Percentiles rank a stretch among this genome's conserved stretches.
Evolutionary conservation across 164 flowering plant species (phyloP).

Genomic region (Brasenia schreberi): DNA sequence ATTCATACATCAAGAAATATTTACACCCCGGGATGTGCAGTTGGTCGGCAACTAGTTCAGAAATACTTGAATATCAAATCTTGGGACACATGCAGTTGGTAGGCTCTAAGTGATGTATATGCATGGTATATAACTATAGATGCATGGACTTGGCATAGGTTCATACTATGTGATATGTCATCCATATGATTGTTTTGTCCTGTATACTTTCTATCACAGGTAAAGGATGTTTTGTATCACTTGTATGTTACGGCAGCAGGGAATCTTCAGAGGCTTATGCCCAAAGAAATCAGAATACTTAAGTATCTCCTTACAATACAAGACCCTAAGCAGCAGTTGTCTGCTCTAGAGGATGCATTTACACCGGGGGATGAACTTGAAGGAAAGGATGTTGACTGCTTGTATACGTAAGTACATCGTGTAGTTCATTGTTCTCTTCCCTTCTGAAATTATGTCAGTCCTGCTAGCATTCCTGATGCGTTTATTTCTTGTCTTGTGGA

Average conservation of each 20-base stretch:
- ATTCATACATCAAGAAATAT: too few relatives aligned
- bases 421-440: not conserved
- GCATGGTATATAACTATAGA: too few relatives aligned
- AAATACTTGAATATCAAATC: too few relatives aligned
- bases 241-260: slow-evolving; percentile 52
- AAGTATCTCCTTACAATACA: slow-evolving; percentile 76
- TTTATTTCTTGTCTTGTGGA: not conserved
- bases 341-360: slow-evolving; percentile 68
- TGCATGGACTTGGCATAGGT: too few relatives aligned
- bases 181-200: not conserved
- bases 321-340: slow-evolving; percentile 54
- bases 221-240: slow-evolving; percentile 67
- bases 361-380: slow-evolving; percentile 85
- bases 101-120: too few relatives aligned
- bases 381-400: slow-evolving; percentile 51
- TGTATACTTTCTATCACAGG: slow-evolving; percentile 32
- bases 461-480: not conserved
- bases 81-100: too few relatives aligned
- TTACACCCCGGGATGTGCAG: too few relatives aligned
- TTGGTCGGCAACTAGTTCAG: too few relatives aligned
- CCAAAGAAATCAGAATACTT: slow-evolving; percentile 73
- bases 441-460: not conserved
- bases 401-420: slow-evolving; percentile 66
- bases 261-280: slow-evolving; percentile 66
- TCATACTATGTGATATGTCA: too few relatives aligned